Evolutionary conservation across 495 filamentous ascomycete species (phyloP).

Genomic region (Podospora appendiculata): DNA sequence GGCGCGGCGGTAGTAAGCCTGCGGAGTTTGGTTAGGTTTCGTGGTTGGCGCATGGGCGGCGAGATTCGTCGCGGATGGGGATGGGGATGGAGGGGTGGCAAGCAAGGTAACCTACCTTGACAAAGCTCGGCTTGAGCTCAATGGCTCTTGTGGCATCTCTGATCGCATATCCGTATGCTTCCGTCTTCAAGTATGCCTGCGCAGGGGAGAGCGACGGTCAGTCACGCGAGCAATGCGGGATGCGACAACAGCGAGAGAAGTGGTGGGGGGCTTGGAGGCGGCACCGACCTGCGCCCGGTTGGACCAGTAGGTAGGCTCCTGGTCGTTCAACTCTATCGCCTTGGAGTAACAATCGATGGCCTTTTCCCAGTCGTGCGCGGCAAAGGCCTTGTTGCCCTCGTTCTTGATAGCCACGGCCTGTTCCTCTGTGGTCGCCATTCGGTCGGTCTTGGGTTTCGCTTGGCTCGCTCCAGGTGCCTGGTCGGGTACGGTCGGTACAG

Average conservation of each 20-base stretch:
- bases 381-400: constrained; percentile 90
- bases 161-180: constrained; percentile 88
- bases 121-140: constrained; percentile 78
- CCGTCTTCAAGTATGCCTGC: constrained; percentile 89
- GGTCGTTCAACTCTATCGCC: constrained; percentile 79
- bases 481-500: no score
- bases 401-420: constrained; percentile 78
- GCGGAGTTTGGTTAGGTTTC: not conserved
- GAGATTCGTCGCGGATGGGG: no score
- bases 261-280: not conserved
- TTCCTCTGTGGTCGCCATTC: constrained; percentile 32
- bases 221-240: constrained; percentile 35
- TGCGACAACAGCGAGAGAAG: not conserved
- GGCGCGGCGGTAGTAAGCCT: constrained; percentile 95
- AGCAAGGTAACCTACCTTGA: constrained; percentile 54
- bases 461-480: no score
- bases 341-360: constrained; percentile 83
- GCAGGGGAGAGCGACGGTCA: constrained; percentile 15
- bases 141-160: constrained; percentile 90
- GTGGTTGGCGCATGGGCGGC: not conserved
- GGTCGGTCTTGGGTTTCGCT: no score
- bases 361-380: constrained; percentile 74
- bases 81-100: not conserved
- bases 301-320: constrained; percentile 82
- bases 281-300: constrained; percentile 81